Base-by-base conservation (phyloP, 2,329 filamentous ascomycete species). In the Nigrograna mackinnonii region DNA sequence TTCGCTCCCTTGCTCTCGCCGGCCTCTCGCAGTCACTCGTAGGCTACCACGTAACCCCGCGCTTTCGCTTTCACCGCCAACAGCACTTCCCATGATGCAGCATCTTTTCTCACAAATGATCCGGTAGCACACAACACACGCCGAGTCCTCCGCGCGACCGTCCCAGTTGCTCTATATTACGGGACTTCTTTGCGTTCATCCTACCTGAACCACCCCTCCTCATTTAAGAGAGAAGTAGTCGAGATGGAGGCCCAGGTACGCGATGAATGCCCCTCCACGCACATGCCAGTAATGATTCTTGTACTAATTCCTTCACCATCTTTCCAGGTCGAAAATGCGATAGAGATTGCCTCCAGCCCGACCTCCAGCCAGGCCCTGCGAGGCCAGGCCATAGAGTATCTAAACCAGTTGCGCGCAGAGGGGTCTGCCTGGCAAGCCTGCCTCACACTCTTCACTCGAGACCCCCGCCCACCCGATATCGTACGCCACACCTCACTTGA, bases 381-480 rank as follows among this genome's bases (percentile, higher is more conserved):
- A 75, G 91, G 92, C 54, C 87, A 96, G 76, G 92, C 94, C 50
- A 87, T 89, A 67, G 83, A 90, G 41, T 95, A 88, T 69, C 78
- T 85, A 49, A 80, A 79, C 68, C 89, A 91, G 65, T 79, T 97
- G 49, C 85, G 91, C 52, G 77, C 84, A 62, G 86, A 96, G 64
- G 83, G 89, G 35, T 84, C 89, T 61, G 91, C 87, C 70, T 96
- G 92, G 89, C 91, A 95, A 70, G 83, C 89, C 58, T 95, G 91
- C 73, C 83, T 94, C 40, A 75, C 82, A 24, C 85, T 99, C 56
- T 97, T 97, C 74, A 88, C 85, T 41, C 84, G 89, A 66, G 79
- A 79, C 19, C 90, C 89, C 36, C 83, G 83, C 49, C 76, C 85
- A 38, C 85, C 87, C 52, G 91, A 96, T 56, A 84, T 96, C 40